Evolutionary conservation across 1,139 yeast species (phyloP).

Genomic region (Candida sojae): DNA sequence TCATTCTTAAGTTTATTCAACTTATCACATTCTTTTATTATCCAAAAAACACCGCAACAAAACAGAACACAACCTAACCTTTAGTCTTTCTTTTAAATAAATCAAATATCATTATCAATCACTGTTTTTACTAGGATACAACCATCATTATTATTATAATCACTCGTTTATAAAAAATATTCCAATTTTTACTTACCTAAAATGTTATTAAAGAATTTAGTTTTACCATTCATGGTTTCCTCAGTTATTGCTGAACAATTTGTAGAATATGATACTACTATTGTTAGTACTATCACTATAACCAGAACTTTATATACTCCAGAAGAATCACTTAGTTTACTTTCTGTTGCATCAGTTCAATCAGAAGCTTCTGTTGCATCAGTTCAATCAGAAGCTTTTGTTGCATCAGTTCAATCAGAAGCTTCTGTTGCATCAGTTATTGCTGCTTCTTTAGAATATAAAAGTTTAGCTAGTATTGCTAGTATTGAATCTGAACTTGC

Average conservation of each 20-base stretch:
- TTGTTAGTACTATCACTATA: conserved; percentile 40
- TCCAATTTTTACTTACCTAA: not conserved
- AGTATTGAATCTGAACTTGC: conserved; percentile 5
- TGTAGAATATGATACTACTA: conserved; percentile 42
- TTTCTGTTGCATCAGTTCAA: conserved; percentile 18
- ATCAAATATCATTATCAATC: not conserved
- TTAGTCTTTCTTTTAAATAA: conserved; percentile 28
- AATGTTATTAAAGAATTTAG: conserved; percentile 30
- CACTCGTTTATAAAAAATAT: not conserved
- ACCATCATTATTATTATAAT: not conserved
- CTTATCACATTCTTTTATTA: not conserved
- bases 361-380: conserved; percentile 19
- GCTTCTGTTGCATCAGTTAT: conserved; percentile 4
- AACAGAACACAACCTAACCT: conserved; percentile 21
- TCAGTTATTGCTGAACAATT: conserved; percentile 13
- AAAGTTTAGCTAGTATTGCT: not conserved
- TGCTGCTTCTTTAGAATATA: not conserved
- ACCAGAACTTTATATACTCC: conserved; percentile 47
- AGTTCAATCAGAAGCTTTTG: too few species aligned
- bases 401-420: conserved; percentile 18
- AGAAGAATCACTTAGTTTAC: conserved; percentile 34
- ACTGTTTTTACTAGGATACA: not conserved
- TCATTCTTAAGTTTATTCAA: not conserved
- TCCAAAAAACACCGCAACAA: not conserved
- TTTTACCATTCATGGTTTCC: conserved; percentile 23